These are phyloP conservation scores for Rhododendron molle DNA, from an alignment of 148 eudicot species.

Conservation along the genomic window DNA sequence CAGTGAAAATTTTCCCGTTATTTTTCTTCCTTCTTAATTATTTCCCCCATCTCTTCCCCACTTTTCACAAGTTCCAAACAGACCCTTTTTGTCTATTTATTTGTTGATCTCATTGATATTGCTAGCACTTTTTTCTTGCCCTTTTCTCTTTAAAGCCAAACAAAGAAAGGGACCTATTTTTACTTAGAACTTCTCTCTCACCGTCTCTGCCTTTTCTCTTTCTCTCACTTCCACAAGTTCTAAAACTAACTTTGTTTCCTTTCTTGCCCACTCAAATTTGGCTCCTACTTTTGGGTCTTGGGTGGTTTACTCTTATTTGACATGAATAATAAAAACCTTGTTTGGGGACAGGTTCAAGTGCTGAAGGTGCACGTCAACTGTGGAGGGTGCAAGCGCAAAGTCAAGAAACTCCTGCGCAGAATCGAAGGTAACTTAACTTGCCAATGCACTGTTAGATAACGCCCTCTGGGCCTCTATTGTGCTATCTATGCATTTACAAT, in stretches of 20 bases:
- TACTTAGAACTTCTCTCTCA: not conserved
- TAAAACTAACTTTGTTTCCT: not conserved
- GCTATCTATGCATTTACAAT: not conserved
- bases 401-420: constrained; percentile 36
- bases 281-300: not conserved
- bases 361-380: constrained; percentile 50
- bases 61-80: not conserved
- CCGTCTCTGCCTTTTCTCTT: not conserved
- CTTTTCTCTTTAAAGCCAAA: not conserved
- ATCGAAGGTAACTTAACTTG: constrained; percentile 42
- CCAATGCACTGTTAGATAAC: not conserved
- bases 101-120: not conserved
- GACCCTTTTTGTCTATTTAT: not conserved
- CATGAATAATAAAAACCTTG: not conserved
- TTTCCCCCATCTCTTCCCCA: not conserved
- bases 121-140: not conserved
- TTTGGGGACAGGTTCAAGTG: constrained; percentile 35
- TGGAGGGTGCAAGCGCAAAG: constrained; percentile 31
- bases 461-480: not conserved
- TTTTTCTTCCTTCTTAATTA: not conserved
- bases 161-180: too few relatives aligned
- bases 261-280: not conserved
- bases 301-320: not conserved
- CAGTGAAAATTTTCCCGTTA: too few relatives aligned
- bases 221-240: not conserved